Evolutionary conservation across 208 protist genomes (phyloP).

Genomic region (Wallacemonas collosoma): DNA sequence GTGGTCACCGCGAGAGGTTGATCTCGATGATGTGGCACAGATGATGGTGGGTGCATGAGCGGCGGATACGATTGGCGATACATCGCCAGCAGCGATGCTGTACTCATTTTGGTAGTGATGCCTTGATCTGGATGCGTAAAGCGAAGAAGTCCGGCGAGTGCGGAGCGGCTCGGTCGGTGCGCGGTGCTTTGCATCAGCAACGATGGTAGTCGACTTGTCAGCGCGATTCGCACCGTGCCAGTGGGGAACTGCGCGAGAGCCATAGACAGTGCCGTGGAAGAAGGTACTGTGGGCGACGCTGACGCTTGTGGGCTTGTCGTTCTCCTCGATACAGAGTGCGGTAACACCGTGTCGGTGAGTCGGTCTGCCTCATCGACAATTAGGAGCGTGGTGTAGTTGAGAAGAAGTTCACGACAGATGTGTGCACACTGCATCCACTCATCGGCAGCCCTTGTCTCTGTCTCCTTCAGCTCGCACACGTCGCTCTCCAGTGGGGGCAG

Average conservation of each 20-base stretch:
- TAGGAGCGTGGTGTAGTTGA: conserved; percentile 12
- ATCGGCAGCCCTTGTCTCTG: neutral
- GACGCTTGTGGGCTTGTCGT: neutral
- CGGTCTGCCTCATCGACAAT: conserved; percentile 22
- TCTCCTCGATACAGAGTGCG: neutral
- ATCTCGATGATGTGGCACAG: too few relatives aligned
- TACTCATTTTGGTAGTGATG: too few relatives aligned
- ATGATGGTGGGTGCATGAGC: too few relatives aligned
- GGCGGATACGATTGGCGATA: too few relatives aligned
- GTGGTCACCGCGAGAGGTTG: too few relatives aligned
- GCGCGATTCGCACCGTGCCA: conserved; percentile 6
- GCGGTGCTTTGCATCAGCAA: neutral
- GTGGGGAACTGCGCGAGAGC: conserved; percentile 12
- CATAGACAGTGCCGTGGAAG: neutral
- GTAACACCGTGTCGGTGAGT: neutral
- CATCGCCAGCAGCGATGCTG: too few relatives aligned
- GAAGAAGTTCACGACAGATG: neutral
- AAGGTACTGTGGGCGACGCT: neutral
- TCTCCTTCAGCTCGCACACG: neutral
- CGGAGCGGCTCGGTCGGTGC: neutral
- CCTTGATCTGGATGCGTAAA: neutral
- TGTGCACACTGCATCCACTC: neutral
- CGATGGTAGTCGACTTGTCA: conserved; percentile 11
- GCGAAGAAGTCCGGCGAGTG: conserved; percentile 4
- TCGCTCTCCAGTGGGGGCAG: neutral